Base-by-base conservation (phyloP, 768 basidiomycete genomes). In the Psilocybe tampanensis region DNA sequence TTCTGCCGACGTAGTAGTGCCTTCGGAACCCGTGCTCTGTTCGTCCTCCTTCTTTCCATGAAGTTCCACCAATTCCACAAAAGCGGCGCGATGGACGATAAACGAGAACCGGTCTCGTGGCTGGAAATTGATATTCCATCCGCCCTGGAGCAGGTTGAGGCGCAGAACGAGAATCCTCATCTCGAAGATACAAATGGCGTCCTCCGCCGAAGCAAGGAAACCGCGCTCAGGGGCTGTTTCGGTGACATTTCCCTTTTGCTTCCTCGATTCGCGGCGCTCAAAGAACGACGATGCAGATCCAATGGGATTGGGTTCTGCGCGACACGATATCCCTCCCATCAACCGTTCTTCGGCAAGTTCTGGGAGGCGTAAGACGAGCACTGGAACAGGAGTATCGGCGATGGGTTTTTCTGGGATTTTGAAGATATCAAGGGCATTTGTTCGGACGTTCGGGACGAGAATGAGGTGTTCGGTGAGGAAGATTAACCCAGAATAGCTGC, bases 291-390 rank as follows among this genome's bases (percentile, higher is more conserved):
- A 47, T 24, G 18, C 53, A 19, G 19, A 52, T 21, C 62, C 56
- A 0, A 66, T 59, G 0, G 79, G 78, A 59, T 77, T 79, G 24
- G 77, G 79, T 58, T 82, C 77, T 3, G 71, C 70, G 8, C 77
- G 70, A 55, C 76, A 76, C 17, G 71, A 66, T 6, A 79, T 70
- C 12, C 44, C 53, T 21, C 60, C 54, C 21, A 74, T 58, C 4
- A 47, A 50, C 32, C 60, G 50, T 32, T 61, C 65, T 2, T 64
- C 62, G 8, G 62, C 56, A 8, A 79, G 66, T 8, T 32, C 52
- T 7, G 78, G 75, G 9, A 79, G 69, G 2, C 59, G 52, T 15
- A 77, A 64, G 11, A 59, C 45, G 32, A 64, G 60, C 24, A 66
- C 44, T 9, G 71, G 73, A 6, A 32, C 34, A 1, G 61, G 57